Conservation (phyloP, 192 early-diverging fungal genomes). For the Coemansia sp. region DNA sequence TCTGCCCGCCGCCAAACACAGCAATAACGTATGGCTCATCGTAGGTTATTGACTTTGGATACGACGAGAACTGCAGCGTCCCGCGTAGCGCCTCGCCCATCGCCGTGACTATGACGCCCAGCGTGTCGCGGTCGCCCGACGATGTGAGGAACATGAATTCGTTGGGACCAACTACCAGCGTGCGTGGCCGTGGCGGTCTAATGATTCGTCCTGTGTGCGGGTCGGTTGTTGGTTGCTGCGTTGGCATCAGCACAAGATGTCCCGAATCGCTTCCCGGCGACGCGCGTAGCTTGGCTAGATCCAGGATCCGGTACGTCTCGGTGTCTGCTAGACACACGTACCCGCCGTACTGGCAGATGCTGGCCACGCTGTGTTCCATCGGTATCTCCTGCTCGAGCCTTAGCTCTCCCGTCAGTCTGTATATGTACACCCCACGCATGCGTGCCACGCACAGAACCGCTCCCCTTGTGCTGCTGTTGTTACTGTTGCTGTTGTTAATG, state of each 20-base stretch:
- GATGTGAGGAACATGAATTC: conserved; percentile 55
- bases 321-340: conserved; percentile 50
- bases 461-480: conserved; percentile 6
- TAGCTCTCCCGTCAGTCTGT: conserved; percentile 28
- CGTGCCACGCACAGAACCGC: conserved; percentile 44
- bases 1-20: conserved; percentile 20
- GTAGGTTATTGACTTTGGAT: conserved; percentile 43
- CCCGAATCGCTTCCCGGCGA: conserved; percentile 12
- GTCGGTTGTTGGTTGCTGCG: conserved; percentile 46
- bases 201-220: conserved; percentile 25
- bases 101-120: conserved; percentile 55
- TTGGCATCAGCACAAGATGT: conserved; percentile 43
- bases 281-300: conserved; percentile 32
- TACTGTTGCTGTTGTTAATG: conserved; percentile 7
- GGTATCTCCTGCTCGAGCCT: conserved; percentile 41
- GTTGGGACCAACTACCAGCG: conserved; percentile 45
- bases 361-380: conserved; percentile 34
- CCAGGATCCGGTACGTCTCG: conserved; percentile 49
- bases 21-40: conserved; percentile 44
- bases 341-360: conserved; percentile 47
- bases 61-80: conserved; percentile 51
- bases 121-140: conserved; percentile 38
- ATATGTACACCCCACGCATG: conserved; percentile 38
- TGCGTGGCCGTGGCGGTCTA: conserved; percentile 47
- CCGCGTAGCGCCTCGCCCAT: conserved; percentile 51